Evolutionary conservation across 2,329 filamentous ascomycete genomes (phyloP), one percentile per base, ranked within the genome.

Genomic region (Didymella sp.): DNA sequence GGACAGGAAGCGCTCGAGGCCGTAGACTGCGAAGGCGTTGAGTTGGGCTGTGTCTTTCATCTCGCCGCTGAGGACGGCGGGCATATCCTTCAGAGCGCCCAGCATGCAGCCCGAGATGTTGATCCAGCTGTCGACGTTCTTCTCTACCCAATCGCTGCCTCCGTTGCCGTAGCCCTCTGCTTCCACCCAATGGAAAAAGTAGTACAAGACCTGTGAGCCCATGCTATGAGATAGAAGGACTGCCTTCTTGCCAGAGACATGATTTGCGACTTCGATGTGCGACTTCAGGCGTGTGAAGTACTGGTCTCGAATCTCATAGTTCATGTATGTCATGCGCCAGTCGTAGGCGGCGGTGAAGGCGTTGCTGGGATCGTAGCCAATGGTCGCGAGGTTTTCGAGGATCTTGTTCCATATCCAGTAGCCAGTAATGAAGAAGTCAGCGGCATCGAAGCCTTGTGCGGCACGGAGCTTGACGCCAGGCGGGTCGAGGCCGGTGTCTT

Each of bases 391-490:
- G 71, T 99, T 99, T 78, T 99, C 95, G 46, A 99, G 83, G 59
- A 99, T 97, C 78, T 98, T 98, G 79, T 91, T 97, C 93, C 93
- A 97, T 59, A 99, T 98, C 95, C 95, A 99, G 78, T 99, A 99
- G 4, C 87, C 87, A 2, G 86, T 87, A 63, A 88, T 87, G 77
- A 96, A 95, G 80, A 99, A 99, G 77, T 99, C 95, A 11, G 95
- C 93, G 2, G 95, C 95, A 76, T 99, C 95, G 68, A 99, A 99
- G 2, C 95, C 95, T 74, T 98, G 95, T 0, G 95, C 93, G 8
- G 95, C 92, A 33, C 95, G 87, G 19, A 99, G 79, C 79, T 98
- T 98, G 68, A 98, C 87, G 12, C 88, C 87, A 0, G 92, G 91
- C 1, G 95, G 95, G 74, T 99, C 95, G 21, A 99, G 81, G 0